Evolutionary conservation across 2,329 filamentous ascomycete genomes (phyloP), one percentile per base, ranked within the genome.

Genomic region (Chaetomium sp.): DNA sequence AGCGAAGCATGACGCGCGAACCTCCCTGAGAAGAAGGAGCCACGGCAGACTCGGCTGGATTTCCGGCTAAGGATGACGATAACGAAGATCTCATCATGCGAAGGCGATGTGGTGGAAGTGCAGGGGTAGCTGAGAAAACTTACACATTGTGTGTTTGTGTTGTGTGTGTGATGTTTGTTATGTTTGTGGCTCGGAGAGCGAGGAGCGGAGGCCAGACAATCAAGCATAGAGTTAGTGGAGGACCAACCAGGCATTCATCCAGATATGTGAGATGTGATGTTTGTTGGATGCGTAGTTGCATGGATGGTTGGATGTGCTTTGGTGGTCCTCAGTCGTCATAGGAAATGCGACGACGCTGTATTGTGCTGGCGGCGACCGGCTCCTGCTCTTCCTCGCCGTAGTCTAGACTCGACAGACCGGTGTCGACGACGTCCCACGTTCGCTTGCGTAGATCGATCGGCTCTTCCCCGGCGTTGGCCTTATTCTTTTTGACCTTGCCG

Each of bases 1-100:
- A 58, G 52, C n/a, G 34, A 48, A 11, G 38, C n/a, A 44, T 50
- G 43, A 42, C 47, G 35, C 51, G 54, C 47, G 41, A 14, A 38
- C 35, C 44, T 41, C 57, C 43, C 36, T 27, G 47, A 42, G 11
- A 34, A 53, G 56, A 38, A 27, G 49, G 19, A 48, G 42, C 42
- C 49, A 40, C 49, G 19, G 46, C 44, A 43, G 12, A 11, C 37
- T 38, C 54, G 55, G 66, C 61, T 57, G 61, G 74, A 75, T 72
- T 74, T 95, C 85, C 81, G 90, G 78, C 89, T 95, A 95, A 95
- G 90, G 90, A 95, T 95, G 90, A 95, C 89, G 87, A 91, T 91
- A 91, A 79, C 75, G 80, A 74, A 72, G 71, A 78, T 91, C 84
- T 94, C 90, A 92, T 95, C 90, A 92, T 87, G 67, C 19, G 38